phyloP scores from a whole-genome alignment of 768 basidiomycete species.

The Panaeolus papilionaceus region DNA sequence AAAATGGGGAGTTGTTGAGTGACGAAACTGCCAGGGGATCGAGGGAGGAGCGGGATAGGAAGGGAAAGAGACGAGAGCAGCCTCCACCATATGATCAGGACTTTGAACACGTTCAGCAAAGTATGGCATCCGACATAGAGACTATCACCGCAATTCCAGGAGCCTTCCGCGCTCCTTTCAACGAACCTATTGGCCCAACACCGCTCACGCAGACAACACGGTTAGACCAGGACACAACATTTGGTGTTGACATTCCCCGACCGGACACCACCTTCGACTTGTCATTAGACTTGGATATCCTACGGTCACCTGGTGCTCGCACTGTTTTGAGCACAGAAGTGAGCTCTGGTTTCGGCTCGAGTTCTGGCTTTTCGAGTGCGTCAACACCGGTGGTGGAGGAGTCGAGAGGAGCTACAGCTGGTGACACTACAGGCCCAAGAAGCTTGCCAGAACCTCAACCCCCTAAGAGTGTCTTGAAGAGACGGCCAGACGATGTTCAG shows the following conservation, averaged over 20 bases:
- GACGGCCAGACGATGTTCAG: constrained; percentile 3
- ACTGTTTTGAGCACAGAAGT: constrained; percentile 2
- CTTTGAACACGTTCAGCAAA: background rate
- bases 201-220: constrained; percentile 9
- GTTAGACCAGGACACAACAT: background rate
- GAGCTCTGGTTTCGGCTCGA: background rate
- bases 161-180: background rate
- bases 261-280: background rate
- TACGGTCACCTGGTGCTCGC: background rate
- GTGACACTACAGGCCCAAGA: background rate
- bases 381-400: constrained; percentile 1
- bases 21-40: constrained; percentile 8
- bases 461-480: background rate
- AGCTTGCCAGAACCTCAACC: constrained; percentile 9
- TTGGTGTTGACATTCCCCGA: background rate
- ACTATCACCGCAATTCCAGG: constrained; percentile 5
- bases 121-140: constrained; percentile 10
- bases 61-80: background rate
- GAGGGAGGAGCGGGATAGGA: constrained; percentile 4
- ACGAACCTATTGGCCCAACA: background rate
- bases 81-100: background rate
- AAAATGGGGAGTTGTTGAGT: constrained; percentile 2
- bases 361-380: constrained; percentile 4
- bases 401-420: background rate
- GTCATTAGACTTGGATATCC: constrained; percentile 7